Conservation (phyloP, 495 filamentous ascomycete species). For the Talaromyces trachyspermus region DNA sequence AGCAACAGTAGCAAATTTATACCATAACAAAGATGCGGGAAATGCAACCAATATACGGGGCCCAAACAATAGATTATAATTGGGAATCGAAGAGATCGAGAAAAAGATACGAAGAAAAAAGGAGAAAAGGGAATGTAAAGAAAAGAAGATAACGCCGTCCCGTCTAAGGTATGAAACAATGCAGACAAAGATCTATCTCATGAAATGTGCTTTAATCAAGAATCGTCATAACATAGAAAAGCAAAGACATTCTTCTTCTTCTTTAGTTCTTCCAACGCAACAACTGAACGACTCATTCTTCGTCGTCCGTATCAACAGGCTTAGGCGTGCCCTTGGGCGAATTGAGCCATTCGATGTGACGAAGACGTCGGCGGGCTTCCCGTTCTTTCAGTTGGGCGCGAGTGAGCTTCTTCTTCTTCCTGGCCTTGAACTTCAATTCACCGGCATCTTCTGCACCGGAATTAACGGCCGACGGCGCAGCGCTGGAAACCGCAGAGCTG, state of each 20-base stretch:
- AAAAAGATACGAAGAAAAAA: too few species aligned
- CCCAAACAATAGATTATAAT: neutral
- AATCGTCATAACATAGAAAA: neutral
- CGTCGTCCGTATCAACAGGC: constrained; percentile 72
- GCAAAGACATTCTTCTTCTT: constrained; percentile 8
- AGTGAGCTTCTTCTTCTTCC: constrained; percentile 99
- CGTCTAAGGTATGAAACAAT: neutral
- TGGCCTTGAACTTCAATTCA: constrained; percentile 84
- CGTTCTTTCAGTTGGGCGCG: constrained; percentile 90
- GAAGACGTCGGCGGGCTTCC: constrained; percentile 77
- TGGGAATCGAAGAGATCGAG: too few species aligned
- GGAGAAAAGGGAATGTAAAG: neutral
- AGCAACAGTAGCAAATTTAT: too few species aligned
- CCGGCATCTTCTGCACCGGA: constrained; percentile 72
- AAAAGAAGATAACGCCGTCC: constrained; percentile 2
- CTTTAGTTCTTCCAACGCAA: too few species aligned
- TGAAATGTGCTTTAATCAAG: constrained; percentile 3
- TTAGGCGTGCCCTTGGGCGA: constrained; percentile 69
- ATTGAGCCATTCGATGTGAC: constrained; percentile 86
- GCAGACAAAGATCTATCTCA: neutral
- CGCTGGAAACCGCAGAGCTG: constrained; percentile 55
- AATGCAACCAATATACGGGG: neutral
- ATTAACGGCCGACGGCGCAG: constrained; percentile 66
- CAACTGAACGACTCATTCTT: too few species aligned
- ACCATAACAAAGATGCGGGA: too few species aligned